Evolutionary conservation across 2,329 filamentous ascomycete species (phyloP).

Genomic region (Byssoonygena ceratinophila): DNA sequence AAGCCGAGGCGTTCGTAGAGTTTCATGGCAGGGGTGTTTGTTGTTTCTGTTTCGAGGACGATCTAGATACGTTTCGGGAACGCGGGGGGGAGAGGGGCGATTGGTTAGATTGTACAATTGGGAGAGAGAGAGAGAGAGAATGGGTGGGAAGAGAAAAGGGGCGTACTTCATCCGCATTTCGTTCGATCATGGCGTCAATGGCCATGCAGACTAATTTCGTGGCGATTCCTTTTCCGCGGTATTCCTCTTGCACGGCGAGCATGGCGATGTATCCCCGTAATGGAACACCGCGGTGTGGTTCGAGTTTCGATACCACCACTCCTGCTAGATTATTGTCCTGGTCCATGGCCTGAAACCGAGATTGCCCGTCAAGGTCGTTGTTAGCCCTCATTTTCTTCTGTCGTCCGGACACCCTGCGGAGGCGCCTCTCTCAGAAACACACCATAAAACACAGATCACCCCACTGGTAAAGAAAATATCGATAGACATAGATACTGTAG

Average conservation of each 20-base stretch:
- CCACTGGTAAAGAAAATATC: slow-evolving; percentile 98
- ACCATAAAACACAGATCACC: slow-evolving; percentile 95
- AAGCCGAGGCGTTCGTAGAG: slow-evolving; percentile 91
- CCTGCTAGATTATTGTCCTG: slow-evolving; percentile 56
- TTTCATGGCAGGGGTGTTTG: slow-evolving; percentile 78
- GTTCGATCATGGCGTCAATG: slow-evolving; percentile 77
- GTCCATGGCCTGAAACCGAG: slow-evolving; percentile 39
- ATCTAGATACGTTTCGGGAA: slow-evolving; percentile 42
- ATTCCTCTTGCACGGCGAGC: slow-evolving; percentile 75
- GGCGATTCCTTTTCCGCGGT: slow-evolving; percentile 76
- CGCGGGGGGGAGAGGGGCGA: background rate
- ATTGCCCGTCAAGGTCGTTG: background rate
- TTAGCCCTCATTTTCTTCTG: background rate
- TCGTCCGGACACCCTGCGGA: background rate
- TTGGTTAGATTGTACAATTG: background rate
- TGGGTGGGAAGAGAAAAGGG: background rate
- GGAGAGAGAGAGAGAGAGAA: background rate
- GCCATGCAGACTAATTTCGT: slow-evolving; percentile 80
- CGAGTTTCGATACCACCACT: slow-evolving; percentile 89
- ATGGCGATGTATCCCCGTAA: slow-evolving; percentile 94
- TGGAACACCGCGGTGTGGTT: slow-evolving; percentile 76
- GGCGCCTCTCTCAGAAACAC: slow-evolving; percentile 15
- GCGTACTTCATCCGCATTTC: slow-evolving; percentile 68
- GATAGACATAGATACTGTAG: slow-evolving; percentile 98
- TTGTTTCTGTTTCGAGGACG: slow-evolving; percentile 90